phyloP scores from a whole-genome alignment of 2,329 filamentous ascomycete genomes.

The Sporothrix variecibatus region DNA sequence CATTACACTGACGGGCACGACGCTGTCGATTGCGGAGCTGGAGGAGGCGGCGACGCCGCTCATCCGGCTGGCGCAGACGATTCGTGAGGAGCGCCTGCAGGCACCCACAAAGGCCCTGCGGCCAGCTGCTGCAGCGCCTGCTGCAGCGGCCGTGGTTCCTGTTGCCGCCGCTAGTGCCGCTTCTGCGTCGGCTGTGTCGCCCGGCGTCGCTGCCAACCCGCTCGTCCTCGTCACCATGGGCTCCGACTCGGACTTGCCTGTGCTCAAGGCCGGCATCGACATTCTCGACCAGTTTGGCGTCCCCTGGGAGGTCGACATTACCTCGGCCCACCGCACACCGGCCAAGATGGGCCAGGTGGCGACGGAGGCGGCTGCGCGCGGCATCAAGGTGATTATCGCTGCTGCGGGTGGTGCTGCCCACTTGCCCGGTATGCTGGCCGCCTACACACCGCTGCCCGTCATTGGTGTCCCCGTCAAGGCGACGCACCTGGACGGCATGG shows the following conservation, averaged over 20 bases:
- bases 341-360: conserved; percentile 69
- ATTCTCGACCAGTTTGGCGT: conserved; percentile 71
- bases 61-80: conserved; percentile 62
- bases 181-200: background rate
- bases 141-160: background rate
- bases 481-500: conserved; percentile 69
- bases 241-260: conserved; percentile 73
- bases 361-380: conserved; percentile 61
- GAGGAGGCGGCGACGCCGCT: conserved; percentile 64
- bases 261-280: conserved; percentile 66
- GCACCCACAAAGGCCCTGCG: conserved; percentile 44
- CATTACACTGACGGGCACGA: conserved; percentile 74
- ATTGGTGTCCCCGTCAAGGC: conserved; percentile 78
- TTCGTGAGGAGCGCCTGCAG: conserved; percentile 57
- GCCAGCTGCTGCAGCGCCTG: conserved; percentile 31
- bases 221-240: conserved; percentile 81
- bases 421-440: conserved; percentile 73
- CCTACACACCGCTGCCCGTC: conserved; percentile 70
- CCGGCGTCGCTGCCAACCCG: conserved; percentile 43
- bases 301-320: conserved; percentile 72
- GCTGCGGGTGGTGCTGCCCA: conserved; percentile 74
- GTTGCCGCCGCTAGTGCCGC: conserved; percentile 21
- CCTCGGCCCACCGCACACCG: conserved; percentile 77
- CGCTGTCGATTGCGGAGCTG: conserved; percentile 62
- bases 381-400: conserved; percentile 73